A percentile compares a stretch with the other conserved stretches of the same genome.
phyloP scores from a whole-genome alignment of 768 basidiomycete genomes.

The Auricularia sp. region DNA sequence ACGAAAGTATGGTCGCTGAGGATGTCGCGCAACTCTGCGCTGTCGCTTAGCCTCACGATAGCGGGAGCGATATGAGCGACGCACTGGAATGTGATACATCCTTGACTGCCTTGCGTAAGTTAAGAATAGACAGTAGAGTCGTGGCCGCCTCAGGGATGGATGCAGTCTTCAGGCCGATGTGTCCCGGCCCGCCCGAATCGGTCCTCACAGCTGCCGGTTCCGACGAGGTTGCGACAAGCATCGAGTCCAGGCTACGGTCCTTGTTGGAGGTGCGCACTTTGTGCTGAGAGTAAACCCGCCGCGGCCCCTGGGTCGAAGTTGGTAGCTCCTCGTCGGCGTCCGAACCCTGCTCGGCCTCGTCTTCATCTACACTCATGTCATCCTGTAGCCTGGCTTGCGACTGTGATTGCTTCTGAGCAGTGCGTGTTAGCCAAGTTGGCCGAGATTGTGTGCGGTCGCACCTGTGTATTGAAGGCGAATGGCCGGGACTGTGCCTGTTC shows the following conservation, averaged over 20 bases:
- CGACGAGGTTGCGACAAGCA: slow-evolving; percentile 45
- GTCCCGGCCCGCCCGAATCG: not conserved
- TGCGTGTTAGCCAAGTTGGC: not conserved
- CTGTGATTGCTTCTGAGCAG: slow-evolving; percentile 22
- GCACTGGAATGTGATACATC: slow-evolving; percentile 63
- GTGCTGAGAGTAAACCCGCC: slow-evolving; percentile 53
- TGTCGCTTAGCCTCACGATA: not conserved
- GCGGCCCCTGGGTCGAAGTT: not conserved
- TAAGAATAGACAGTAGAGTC: slow-evolving; percentile 60
- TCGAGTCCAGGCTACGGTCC: slow-evolving; percentile 89
- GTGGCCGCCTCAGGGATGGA: slow-evolving; percentile 65
- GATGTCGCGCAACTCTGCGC: slow-evolving; percentile 72
- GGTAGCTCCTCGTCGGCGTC: not conserved
- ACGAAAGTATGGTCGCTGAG: slow-evolving; percentile 84
- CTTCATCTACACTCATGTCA: slow-evolving; percentile 21
- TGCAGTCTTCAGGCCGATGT: slow-evolving; percentile 6
- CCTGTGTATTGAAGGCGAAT: not conserved
- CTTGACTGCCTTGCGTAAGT: slow-evolving; percentile 46
- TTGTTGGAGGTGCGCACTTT: slow-evolving; percentile 85
- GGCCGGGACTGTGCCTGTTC: not conserved
- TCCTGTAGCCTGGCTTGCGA: slow-evolving; percentile 28
- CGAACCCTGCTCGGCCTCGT: slow-evolving; percentile 16
- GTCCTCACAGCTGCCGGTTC: not conserved
- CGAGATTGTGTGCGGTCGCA: not conserved
- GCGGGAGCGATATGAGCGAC: slow-evolving; percentile 14